Evolutionary conservation across 106 monocot genomes (phyloP).

Genomic region (Acorus calamus): DNA sequence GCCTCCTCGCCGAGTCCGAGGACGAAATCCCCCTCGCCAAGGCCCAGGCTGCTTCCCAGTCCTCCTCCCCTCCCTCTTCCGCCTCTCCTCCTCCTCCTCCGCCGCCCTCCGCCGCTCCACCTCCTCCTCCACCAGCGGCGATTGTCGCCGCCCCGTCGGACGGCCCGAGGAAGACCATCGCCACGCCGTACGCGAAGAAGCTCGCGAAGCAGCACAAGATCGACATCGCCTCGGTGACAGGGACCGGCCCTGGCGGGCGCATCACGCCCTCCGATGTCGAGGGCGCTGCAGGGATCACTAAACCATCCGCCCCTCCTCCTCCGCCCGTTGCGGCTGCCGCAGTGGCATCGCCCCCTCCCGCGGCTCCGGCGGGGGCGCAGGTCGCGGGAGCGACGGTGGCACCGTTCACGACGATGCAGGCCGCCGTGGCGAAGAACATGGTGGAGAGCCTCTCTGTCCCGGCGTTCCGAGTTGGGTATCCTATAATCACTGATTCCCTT

Average conservation of each 20-base stretch:
- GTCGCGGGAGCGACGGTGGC: conserved; percentile 60
- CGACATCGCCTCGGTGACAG: conserved; percentile 41
- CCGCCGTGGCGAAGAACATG: conserved; percentile 94
- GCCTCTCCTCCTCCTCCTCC: conserved; percentile 14
- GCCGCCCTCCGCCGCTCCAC: conserved; percentile 10
- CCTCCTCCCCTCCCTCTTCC: conserved; percentile 8
- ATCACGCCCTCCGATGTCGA: conserved; percentile 72
- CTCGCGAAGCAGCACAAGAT: conserved; percentile 97
- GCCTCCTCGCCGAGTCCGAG: conserved; percentile 84
- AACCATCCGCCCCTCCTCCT: conserved; percentile 1
- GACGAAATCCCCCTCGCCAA: conserved; percentile 65
- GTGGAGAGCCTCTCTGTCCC: conserved; percentile 83
- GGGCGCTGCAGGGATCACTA: conserved; percentile 67
- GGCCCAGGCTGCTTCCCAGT: conserved; percentile 30
- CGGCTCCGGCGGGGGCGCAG: conserved; percentile 14
- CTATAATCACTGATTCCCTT: conserved; percentile 57
- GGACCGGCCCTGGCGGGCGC: conserved; percentile 76
- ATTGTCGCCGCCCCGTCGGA: neutral
- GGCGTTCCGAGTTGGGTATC: conserved; percentile 88
- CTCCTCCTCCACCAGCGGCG: conserved; percentile 9
- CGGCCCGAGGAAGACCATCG: conserved; percentile 35
- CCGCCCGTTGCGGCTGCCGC: conserved; percentile 5
- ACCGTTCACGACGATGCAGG: conserved; percentile 83
- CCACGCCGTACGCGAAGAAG: conserved; percentile 83
- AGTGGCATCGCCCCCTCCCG: neutral